Percentiles rank a stretch among this genome's conserved stretches.
Conservation (phyloP, 108 stramenopile genomes). For the Skeletonema costatum region DNA sequence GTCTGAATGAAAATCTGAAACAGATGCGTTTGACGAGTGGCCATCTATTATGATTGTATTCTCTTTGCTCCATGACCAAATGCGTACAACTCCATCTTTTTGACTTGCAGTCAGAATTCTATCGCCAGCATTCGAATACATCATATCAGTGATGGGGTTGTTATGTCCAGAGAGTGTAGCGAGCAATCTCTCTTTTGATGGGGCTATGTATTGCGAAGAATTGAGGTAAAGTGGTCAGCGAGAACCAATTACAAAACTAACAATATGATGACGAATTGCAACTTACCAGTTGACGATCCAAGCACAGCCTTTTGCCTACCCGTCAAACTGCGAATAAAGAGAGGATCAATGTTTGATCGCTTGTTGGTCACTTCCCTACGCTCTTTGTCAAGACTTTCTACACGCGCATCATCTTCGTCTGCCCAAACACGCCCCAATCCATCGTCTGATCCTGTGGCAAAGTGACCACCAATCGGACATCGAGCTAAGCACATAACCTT, state of each 20-base stretch:
- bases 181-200: slow-evolving; percentile 53
- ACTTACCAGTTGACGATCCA: slow-evolving; percentile 9
- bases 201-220: slow-evolving; percentile 16
- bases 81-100: slow-evolving; percentile 80
- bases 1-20: slow-evolving; percentile 25
- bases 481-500: slow-evolving; percentile 90
- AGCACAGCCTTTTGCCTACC: slow-evolving; percentile 4
- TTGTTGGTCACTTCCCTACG: slow-evolving; percentile 12
- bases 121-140: slow-evolving; percentile 78
- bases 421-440: slow-evolving; percentile 86
- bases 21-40: slow-evolving; percentile 13
- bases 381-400: slow-evolving; percentile 51
- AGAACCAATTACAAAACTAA: neutral
- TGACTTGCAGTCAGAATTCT: slow-evolving; percentile 84
- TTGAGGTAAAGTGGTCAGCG: neutral
- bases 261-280: neutral
- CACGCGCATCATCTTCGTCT: slow-evolving; percentile 62
- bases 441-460: slow-evolving; percentile 92
- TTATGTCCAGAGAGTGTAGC: slow-evolving; percentile 75
- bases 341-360: slow-evolving; percentile 3
- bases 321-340: neutral
- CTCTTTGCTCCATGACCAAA: slow-evolving; percentile 72
- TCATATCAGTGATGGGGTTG: slow-evolving; percentile 82
- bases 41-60: slow-evolving; percentile 29
- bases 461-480: slow-evolving; percentile 81